Percentiles rank a stretch among this genome's conserved stretches.
Evolutionary conservation across 2,329 filamentous ascomycete species (phyloP).

Genomic region (Aspergillus quadrilineatus): DNA sequence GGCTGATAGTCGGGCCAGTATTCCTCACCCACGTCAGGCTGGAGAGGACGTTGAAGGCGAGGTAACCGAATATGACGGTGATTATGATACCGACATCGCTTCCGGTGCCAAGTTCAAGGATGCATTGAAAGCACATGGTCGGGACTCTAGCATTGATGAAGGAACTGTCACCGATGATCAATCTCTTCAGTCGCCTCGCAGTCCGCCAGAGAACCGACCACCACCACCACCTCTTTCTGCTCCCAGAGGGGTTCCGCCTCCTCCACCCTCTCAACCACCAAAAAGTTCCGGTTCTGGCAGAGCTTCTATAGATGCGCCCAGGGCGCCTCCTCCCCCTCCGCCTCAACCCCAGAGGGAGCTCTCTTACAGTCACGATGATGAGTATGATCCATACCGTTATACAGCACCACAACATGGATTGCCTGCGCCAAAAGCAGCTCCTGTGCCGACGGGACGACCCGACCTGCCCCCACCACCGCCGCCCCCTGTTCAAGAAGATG

Average conservation of each 20-base stretch:
- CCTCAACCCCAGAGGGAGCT: constrained; percentile 49
- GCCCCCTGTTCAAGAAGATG: constrained; percentile 32
- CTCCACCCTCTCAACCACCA: constrained; percentile 62
- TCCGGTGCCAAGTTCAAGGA: constrained; percentile 94
- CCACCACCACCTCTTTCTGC: constrained; percentile 57
- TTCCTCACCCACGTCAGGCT: constrained; percentile 49
- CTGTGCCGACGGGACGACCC: constrained; percentile 21
- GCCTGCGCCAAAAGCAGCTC: constrained; percentile 28
- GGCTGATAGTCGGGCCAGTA: constrained; percentile 49
- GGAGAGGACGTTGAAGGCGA: constrained; percentile 70
- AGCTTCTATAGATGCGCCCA: constrained; percentile 33
- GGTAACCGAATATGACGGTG: constrained; percentile 91
- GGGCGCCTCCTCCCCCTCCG: constrained; percentile 46
- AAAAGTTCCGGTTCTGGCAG: constrained; percentile 38
- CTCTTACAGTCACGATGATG: constrained; percentile 51
- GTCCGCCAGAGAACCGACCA: constrained; percentile 38
- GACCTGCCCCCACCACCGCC: constrained; percentile 26
- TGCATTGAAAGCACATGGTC: constrained; percentile 77
- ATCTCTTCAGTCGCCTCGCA: constrained; percentile 49
- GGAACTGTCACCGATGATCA: constrained; percentile 57
- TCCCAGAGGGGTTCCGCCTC: constrained; percentile 63
- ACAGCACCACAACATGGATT: constrained; percentile 36
- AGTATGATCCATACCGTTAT: constrained; percentile 56
- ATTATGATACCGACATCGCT: constrained; percentile 96
- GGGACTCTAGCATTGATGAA: constrained; percentile 74